Evolutionary conservation across 768 basidiomycete species (phyloP).

Genomic region (Clitopilus passeckerianus): DNA sequence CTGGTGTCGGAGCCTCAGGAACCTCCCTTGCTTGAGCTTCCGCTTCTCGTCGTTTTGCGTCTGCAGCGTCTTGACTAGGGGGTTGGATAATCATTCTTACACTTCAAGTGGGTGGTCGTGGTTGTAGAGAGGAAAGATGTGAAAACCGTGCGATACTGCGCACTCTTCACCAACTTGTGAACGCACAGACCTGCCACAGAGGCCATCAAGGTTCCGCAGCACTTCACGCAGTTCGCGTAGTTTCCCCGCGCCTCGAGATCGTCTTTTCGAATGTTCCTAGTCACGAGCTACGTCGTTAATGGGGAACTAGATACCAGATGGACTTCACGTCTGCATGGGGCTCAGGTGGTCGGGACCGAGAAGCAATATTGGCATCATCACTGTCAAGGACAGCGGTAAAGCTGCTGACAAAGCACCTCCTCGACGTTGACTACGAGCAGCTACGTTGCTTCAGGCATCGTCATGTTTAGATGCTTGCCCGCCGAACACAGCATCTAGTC

Average conservation of each 20-base stretch:
- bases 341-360: too few species aligned
- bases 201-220: background rate
- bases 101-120: background rate
- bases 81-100: background rate
- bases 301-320: too few species aligned
- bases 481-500: conserved; percentile 4
- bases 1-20: background rate
- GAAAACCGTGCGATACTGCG: background rate
- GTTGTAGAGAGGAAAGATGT: background rate
- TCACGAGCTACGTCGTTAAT: too few species aligned
- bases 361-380: background rate
- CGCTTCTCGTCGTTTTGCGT: conserved; percentile 6
- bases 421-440: conserved; percentile 2
- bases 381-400: background rate
- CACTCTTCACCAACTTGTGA: background rate
- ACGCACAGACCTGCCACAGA: background rate
- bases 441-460: conserved; percentile 1
- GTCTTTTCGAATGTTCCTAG: too few species aligned
- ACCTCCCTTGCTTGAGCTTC: background rate
- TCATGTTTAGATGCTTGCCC: conserved; percentile 15
- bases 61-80: conserved; percentile 7
- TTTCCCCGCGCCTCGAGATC: background rate
- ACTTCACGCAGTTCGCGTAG: background rate
- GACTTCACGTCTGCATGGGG: too few species aligned
- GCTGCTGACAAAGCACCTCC: conserved; percentile 7